Percentiles rank a stretch among this genome's conserved stretches.
Evolutionary conservation across 768 basidiomycete genomes (phyloP).

Genomic region (Tricholoma sp.): DNA sequence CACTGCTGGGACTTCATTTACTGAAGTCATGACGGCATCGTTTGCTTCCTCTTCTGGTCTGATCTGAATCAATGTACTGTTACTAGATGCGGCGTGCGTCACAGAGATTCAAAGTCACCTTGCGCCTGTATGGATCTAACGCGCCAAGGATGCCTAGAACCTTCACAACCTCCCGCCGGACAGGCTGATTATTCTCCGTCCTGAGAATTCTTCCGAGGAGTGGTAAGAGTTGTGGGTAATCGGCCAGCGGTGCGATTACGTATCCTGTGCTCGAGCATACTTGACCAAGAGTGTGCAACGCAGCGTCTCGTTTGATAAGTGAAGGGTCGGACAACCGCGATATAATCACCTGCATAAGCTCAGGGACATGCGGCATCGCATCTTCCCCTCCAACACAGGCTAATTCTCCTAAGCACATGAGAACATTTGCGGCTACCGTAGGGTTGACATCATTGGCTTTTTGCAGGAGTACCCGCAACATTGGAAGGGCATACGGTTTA

Average conservation of each 20-base stretch:
- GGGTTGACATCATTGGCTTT: slow-evolving; percentile 86
- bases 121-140: slow-evolving; percentile 90
- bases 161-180: slow-evolving; percentile 87
- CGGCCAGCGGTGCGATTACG: slow-evolving; percentile 85
- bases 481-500: slow-evolving; percentile 92
- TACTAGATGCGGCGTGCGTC: neutral
- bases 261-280: slow-evolving; percentile 94
- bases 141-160: slow-evolving; percentile 96
- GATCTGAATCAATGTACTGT: slow-evolving; percentile 32
- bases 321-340: slow-evolving; percentile 87
- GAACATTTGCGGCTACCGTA: slow-evolving; percentile 85
- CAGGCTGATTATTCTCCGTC: slow-evolving; percentile 66
- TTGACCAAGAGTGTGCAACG: slow-evolving; percentile 90
- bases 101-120: slow-evolving; percentile 44
- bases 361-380: slow-evolving; percentile 72
- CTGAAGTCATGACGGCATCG: slow-evolving; percentile 56
- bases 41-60: slow-evolving; percentile 59
- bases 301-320: slow-evolving; percentile 86
- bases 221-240: slow-evolving; percentile 87
- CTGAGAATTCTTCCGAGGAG: slow-evolving; percentile 80
- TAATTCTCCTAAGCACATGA: slow-evolving; percentile 93
- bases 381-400: slow-evolving; percentile 93
- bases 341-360: slow-evolving; percentile 89
- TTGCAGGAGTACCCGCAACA: slow-evolving; percentile 86
- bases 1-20: slow-evolving; percentile 65